Evolutionary conservation across 306 rosid genomes (phyloP).

Genomic region (Prunus armeniaca): DNA sequence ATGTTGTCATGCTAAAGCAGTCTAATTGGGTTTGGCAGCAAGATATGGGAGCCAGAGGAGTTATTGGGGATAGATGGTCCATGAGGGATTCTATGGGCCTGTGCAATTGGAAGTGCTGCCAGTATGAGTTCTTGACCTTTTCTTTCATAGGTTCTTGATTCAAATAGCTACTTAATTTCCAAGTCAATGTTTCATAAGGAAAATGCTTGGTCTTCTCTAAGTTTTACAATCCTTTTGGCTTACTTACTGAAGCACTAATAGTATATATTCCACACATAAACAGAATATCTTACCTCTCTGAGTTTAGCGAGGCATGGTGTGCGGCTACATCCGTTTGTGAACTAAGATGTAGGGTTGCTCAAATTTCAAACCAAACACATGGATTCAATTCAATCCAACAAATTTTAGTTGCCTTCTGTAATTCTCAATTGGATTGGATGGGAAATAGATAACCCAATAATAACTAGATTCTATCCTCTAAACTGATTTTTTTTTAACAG

Average conservation of each 20-base stretch:
- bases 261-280: neutral
- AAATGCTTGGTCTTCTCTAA: neutral
- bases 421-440: neutral
- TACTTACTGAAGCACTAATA: neutral
- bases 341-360: neutral
- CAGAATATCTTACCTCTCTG: neutral
- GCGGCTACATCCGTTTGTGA: neutral
- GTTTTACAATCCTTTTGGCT: neutral
- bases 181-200: neutral
- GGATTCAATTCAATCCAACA: neutral
- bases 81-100: constrained; percentile 48
- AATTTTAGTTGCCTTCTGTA: neutral
- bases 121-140: constrained; percentile 22
- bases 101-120: constrained; percentile 43
- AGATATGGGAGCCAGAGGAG: constrained; percentile 40
- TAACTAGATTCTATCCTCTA: neutral
- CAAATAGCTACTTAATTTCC: neutral
- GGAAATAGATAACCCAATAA: neutral
- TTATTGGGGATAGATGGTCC: constrained; percentile 42
- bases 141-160: neutral
- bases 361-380: neutral
- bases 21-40: constrained; percentile 10
- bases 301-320: neutral
- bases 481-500: neutral
- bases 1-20: constrained; percentile 4